Base-by-base conservation (phyloP, 2,329 filamentous ascomycete genomes). In the Hypoxylon rubiginosum region DNA sequence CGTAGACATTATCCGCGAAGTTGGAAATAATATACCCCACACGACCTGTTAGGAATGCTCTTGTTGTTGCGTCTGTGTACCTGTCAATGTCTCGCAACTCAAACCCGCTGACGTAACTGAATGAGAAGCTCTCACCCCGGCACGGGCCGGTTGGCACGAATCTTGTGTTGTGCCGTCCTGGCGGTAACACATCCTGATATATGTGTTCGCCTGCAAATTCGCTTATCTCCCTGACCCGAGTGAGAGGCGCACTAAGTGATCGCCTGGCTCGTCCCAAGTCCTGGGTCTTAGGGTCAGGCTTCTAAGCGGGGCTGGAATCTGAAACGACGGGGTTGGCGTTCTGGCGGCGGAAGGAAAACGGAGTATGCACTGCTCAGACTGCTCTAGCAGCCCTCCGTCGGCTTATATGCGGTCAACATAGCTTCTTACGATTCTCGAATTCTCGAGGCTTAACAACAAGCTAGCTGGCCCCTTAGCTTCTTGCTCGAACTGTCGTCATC, bases 1-100 rank as follows among this genome's bases (percentile, higher is more conserved):
- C 46, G 36, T 21, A 55, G 51, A 60, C 50, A 60, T 63, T 66
- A 63, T 48, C 66, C 66, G 58, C 53, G 52, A 46, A 63, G 51
- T 60, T 52, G 52, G 56, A 62, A 32, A 10, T 46, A 49, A 67
- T 64, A 45, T 48, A 52, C 53, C 32, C 36, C 36, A 61, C 57
- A 54, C 45, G 54, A 39, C 51, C 32, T 19, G 26, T 56, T 59
- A 56, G 48, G 54, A 68, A 60, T 45, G 59, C 48, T 17, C n/a
- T 46, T 58, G 60, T 58, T 39, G 15, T 39, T 41, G 24, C 21
- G 28, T 34, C 34, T 55, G 49, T 58, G 57, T 52, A 30, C 48
- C 53, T 36, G 26, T 32, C 26, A 17, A 50, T 30, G 10, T 43
- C n/a, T 21, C n/a, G n/a, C n/a, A 58, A 58, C 41, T 28, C 48